Percentiles rank a stretch among this genome's conserved stretches.
These are phyloP conservation scores for Ceratobasidium sp. DNA, from an alignment of 1,284 basidiomycete genomes.

Conservation along the genomic window DNA sequence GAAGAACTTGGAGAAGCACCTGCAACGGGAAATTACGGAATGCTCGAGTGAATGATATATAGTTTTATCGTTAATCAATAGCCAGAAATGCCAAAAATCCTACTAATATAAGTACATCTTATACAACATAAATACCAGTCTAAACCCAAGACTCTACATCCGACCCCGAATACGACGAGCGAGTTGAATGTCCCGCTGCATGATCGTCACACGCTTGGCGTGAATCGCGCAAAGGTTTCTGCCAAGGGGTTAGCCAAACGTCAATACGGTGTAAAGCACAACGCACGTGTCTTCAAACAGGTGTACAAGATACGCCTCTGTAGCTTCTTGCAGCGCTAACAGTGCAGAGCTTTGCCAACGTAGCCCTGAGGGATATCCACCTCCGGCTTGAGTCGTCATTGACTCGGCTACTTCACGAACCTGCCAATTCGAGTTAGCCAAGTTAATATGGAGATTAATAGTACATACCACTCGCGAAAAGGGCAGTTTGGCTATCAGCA, in stretches of 20 bases:
- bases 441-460: conserved; percentile 34
- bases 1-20: not conserved
- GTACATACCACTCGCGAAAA: conserved; percentile 86
- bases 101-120: conserved; percentile 24
- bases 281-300: conserved; percentile 96
- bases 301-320: conserved; percentile 92
- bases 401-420: conserved; percentile 91
- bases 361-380: conserved; percentile 63
- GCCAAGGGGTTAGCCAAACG: conserved; percentile 29
- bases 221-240: conserved; percentile 97
- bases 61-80: not conserved
- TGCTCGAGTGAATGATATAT: not conserved
- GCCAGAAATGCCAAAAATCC: conserved; percentile 16
- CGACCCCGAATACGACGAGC: conserved; percentile 89
- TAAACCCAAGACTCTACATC: conserved; percentile 44
- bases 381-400: conserved; percentile 78
- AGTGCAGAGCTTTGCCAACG: conserved; percentile 94
- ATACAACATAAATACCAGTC: conserved; percentile 20
- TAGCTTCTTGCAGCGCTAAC: conserved; percentile 91
- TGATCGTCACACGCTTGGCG: conserved; percentile 97
- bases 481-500: conserved; percentile 85
- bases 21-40: not conserved
- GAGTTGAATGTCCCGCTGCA: conserved; percentile 96
- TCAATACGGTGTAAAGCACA: conserved; percentile 22
- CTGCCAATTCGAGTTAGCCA: conserved; percentile 53